Conservation (phyloP, 2,329 filamentous ascomycete species). For the Ampelomyces quisqualis region DNA sequence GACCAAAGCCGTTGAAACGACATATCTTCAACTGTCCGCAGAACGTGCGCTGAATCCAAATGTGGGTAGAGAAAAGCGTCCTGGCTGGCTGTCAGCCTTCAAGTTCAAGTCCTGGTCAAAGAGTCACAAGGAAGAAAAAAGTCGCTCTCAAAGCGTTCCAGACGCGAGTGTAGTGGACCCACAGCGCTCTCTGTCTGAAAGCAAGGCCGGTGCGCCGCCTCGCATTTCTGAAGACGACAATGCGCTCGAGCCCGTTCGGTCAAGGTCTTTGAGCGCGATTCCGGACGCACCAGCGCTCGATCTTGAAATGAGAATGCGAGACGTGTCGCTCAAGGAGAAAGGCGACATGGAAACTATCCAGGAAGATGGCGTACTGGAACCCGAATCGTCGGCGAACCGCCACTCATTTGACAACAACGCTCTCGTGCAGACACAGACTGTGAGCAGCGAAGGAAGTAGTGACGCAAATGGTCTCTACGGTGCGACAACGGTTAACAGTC, state of each 20-base stretch:
- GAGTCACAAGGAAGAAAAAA: constrained; percentile 23
- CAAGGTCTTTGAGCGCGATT: constrained; percentile 39
- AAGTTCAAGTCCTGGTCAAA: constrained; percentile 33
- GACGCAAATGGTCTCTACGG: constrained; percentile 21
- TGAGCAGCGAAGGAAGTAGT: constrained; percentile 24
- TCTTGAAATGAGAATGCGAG: constrained; percentile 28
- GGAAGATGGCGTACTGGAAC: constrained; percentile 11
- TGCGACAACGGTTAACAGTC: constrained; percentile 37
- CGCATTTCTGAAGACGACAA: constrained; percentile 16
- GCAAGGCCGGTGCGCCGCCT: constrained; percentile 7
- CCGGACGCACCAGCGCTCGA: constrained; percentile 26
- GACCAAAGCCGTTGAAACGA: constrained; percentile 13
- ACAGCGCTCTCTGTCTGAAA: constrained; percentile 33
- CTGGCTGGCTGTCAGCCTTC: constrained; percentile 34
- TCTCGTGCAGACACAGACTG: constrained; percentile 32
- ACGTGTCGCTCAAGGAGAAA: constrained; percentile 15
- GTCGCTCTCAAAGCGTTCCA: constrained; percentile 25
- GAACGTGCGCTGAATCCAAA: constrained; percentile 22
- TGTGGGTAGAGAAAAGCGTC: constrained; percentile 29
- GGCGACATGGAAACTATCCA: constrained; percentile 9
- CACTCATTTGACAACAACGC: constrained; percentile 21
- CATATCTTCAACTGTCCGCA: constrained; percentile 24
- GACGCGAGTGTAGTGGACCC: constrained; percentile 18
- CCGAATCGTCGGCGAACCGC: constrained; percentile 1
- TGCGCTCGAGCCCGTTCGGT: constrained; percentile 31